phyloP scores from a whole-genome alignment of 768 basidiomycete species.

The Psilocybe subaeruginosa region DNA sequence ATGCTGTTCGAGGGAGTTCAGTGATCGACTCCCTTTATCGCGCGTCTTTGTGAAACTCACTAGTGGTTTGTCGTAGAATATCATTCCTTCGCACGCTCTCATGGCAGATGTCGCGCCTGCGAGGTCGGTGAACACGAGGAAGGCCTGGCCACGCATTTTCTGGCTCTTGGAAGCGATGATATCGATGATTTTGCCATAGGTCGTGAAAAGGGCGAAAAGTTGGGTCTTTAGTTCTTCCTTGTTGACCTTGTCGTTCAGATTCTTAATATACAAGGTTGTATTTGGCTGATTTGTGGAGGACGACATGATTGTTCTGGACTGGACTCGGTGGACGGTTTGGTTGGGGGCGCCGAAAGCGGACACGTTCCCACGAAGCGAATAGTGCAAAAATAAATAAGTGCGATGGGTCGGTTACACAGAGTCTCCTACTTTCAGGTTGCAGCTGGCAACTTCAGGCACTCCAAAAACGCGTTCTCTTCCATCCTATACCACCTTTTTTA shows the following conservation, averaged over 20 bases:
- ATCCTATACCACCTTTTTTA: constrained; percentile 1
- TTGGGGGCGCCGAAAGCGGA: constrained; percentile 10
- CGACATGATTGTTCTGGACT: constrained; percentile 35
- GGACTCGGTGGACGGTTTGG: background rate
- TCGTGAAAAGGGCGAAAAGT: constrained; percentile 88
- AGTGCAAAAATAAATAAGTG: constrained; percentile 5
- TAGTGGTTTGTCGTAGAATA: constrained; percentile 91
- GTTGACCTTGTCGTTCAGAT: constrained; percentile 91
- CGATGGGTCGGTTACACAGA: background rate
- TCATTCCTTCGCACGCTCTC: constrained; percentile 90
- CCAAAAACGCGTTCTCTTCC: constrained; percentile 1
- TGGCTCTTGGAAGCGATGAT: constrained; percentile 86
- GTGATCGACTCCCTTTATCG: constrained; percentile 2
- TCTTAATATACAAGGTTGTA: constrained; percentile 88
- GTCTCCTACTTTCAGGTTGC: constrained; percentile 10
- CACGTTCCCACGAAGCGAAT: constrained; percentile 27
- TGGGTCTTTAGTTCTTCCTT: constrained; percentile 86
- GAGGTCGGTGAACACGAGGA: constrained; percentile 93
- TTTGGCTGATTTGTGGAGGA: constrained; percentile 74
- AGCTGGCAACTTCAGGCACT: constrained; percentile 13
- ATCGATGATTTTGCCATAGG: constrained; percentile 93
- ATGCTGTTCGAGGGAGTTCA: constrained; percentile 50
- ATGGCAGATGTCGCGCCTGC: constrained; percentile 90
- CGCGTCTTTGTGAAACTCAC: constrained; percentile 49
- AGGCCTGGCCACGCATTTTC: constrained; percentile 93